These are phyloP conservation scores for Magnusiomyces magnusii DNA, from an alignment of 1,139 yeast genomes.

Conservation along the genomic window DNA sequence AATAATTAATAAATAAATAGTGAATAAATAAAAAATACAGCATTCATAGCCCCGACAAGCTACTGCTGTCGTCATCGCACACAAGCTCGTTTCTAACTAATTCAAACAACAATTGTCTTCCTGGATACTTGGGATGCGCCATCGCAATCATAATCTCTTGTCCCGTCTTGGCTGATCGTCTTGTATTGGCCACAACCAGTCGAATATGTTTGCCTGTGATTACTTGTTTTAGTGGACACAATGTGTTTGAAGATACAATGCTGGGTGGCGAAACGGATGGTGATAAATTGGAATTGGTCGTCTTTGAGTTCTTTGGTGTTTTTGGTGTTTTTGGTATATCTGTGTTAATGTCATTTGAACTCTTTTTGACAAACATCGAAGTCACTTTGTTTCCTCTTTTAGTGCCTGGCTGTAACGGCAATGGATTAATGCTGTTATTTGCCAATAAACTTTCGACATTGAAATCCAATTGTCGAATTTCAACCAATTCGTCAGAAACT, in stretches of 20 bases:
- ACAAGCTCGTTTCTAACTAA: slow-evolving; percentile 32
- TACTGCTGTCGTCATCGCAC: slow-evolving; percentile 28
- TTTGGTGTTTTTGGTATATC: too few relatives aligned
- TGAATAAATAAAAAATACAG: too few relatives aligned
- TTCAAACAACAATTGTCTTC: slow-evolving; percentile 49
- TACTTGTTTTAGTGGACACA: slow-evolving; percentile 49
- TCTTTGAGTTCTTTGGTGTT: not conserved
- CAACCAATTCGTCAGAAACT: slow-evolving; percentile 62
- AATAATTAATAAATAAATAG: not conserved
- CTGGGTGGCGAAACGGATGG: not conserved
- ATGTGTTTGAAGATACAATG: not conserved
- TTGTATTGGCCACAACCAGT: slow-evolving; percentile 29
- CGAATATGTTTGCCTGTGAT: slow-evolving; percentile 61
- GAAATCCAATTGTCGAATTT: slow-evolving; percentile 47
- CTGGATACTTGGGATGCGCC: slow-evolving; percentile 65
- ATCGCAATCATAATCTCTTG: slow-evolving; percentile 43
- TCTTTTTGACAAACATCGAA: not conserved
- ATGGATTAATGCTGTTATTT: not conserved
- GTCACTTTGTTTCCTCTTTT: not conserved
- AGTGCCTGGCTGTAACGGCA: not conserved
- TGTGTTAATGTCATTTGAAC: not conserved
- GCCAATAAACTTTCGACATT: too few relatives aligned
- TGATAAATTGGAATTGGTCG: not conserved
- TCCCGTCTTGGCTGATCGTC: slow-evolving; percentile 41
- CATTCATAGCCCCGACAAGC: slow-evolving; percentile 26